Base-by-base conservation (phyloP, 805 yeast species). In the Torulaspora quercuum region DNA sequence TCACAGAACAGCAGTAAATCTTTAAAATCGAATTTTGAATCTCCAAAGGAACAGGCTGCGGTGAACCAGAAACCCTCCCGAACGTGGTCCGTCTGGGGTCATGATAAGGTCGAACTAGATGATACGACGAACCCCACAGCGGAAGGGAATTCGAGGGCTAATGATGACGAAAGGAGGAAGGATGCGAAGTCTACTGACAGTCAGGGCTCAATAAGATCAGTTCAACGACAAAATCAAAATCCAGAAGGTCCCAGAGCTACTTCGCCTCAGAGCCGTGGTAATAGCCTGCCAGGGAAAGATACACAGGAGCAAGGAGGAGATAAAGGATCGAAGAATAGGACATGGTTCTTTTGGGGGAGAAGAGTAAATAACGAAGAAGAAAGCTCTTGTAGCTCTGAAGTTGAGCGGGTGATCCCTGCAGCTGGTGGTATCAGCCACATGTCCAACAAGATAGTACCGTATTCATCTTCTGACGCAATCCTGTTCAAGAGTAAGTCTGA, bases 311-410 rank as follows among this genome's bases (percentile, higher is more conserved):
- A 23, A 13, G 38, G 21, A n/a, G 29, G 21, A 5, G 28, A 25
- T 17, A 28, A 17, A 21, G 45, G 38, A n/a, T 8, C 35, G 11
- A 42, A 32, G 35, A 28, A 25, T 12, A 41, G 49, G 17, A 41
- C 44, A 5, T 52, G 59, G 57, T 48, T 49, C 11, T 47, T 53
- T 32, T 49, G 56, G 51, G 45, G 42, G 15, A 44, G 45, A 20
- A 21, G 26, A 3, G 27, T 43, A 8, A 28, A 28, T 13, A 28
- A 18, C 17, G 27, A 29, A 19, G 37, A 39, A 15, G 30, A 39
- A 16, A 22, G 18, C 12, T 14, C 17, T 6, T 23, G 28, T 3
- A 21, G 18, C n/a, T 16, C 25, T 9, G 42, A 37, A 7, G 32
- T 12, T 7, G 45, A 42, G 17, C 39, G 36, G 11, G 36, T 36